Evolutionary conservation across 1,284 basidiomycete genomes (phyloP).

Genomic region (Cerrena zonata): DNA sequence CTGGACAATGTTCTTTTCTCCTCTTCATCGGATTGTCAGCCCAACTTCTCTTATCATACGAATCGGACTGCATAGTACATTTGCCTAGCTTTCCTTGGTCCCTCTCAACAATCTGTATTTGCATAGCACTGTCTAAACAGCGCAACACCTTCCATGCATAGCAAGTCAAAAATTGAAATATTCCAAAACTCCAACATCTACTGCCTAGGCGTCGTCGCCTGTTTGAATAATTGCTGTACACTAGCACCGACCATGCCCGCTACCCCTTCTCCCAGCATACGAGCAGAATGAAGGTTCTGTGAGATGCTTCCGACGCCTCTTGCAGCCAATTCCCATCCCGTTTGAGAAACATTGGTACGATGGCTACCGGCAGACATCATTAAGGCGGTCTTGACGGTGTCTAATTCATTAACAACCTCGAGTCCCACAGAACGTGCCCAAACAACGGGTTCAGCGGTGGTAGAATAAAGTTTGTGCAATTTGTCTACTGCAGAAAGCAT

Average conservation of each 20-base stretch:
- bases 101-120: neutral
- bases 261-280: slow-evolving; percentile 16
- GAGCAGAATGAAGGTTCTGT: slow-evolving; percentile 14
- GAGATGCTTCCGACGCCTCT: slow-evolving; percentile 24
- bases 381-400: slow-evolving; percentile 72
- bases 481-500: slow-evolving; percentile 83
- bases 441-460: slow-evolving; percentile 63
- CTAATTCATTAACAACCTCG: slow-evolving; percentile 88
- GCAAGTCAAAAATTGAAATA: no score
- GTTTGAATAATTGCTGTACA: slow-evolving; percentile 12
- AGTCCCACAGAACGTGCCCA: slow-evolving; percentile 82
- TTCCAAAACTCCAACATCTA: neutral
- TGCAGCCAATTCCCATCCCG: slow-evolving; percentile 24
- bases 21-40: neutral
- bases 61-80: neutral
- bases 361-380: slow-evolving; percentile 75
- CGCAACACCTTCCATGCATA: no score
- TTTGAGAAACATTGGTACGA: slow-evolving; percentile 5
- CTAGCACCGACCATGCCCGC: slow-evolving; percentile 17
- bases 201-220: neutral
- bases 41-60: neutral
- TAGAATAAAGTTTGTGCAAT: slow-evolving; percentile 78
- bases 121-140: neutral
- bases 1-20: neutral
- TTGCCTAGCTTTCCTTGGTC: neutral